These are phyloP conservation scores for Leccinum subrobustum DNA, from an alignment of 1,284 basidiomycete species.

Conservation along the genomic window DNA sequence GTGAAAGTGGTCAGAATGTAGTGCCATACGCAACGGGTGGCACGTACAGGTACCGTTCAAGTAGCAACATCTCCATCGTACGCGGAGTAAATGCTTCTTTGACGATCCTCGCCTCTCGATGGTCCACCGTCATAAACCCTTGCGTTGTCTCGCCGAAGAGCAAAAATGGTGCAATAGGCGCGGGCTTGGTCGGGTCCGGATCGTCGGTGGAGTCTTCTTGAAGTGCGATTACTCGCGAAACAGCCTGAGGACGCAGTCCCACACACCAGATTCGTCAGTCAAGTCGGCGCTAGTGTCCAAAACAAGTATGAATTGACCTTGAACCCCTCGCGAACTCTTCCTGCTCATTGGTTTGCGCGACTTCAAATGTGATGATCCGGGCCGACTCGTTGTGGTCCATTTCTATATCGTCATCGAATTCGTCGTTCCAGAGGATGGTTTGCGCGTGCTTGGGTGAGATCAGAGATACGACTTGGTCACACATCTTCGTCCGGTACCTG, in stretches of 20 bases:
- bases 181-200: conserved; percentile 12
- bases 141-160: conserved; percentile 38
- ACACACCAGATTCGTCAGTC: neutral
- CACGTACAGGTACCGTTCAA: no score
- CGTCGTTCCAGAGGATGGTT: conserved; percentile 44
- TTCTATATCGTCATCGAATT: conserved; percentile 24
- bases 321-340: conserved; percentile 50
- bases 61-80: no score
- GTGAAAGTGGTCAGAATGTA: no score
- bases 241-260: conserved; percentile 9
- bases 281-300: no score
- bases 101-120: conserved; percentile 15
- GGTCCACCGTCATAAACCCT: conserved; percentile 35
- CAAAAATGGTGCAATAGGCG: conserved; percentile 24
- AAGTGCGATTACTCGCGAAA: conserved; percentile 14
- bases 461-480: conserved; percentile 50
- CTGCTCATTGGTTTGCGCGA: conserved; percentile 56
- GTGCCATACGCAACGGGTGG: no score
- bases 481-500: conserved; percentile 56
- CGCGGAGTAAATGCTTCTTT: neutral
- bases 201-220: conserved; percentile 9
- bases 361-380: conserved; percentile 53
- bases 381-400: conserved; percentile 42
- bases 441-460: conserved; percentile 46
- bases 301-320: conserved; percentile 28